Evolutionary conservation across 768 basidiomycete species (phyloP).

Genomic region (Kwoniella sp.): DNA sequence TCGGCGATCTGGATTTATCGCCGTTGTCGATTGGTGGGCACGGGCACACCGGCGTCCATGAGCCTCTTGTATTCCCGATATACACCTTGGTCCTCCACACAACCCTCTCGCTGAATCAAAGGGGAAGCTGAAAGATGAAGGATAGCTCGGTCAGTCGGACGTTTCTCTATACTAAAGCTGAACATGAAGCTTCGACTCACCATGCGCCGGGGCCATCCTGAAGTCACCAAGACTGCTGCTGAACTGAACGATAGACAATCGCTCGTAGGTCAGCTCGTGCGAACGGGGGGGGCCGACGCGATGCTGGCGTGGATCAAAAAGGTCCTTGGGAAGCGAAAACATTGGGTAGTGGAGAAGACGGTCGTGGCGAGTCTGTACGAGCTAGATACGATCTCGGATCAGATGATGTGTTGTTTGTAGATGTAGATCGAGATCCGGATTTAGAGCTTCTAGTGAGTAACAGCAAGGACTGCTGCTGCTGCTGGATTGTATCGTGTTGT

Average conservation of each 20-base stretch:
- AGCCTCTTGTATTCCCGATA: conserved; percentile 51
- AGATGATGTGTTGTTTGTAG: conserved; percentile 2
- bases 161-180: neutral
- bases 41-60: conserved; percentile 45
- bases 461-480: too few relatives aligned
- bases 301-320: conserved; percentile 33
- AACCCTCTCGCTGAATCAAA: conserved; percentile 50
- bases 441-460: neutral
- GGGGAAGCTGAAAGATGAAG: conserved; percentile 35
- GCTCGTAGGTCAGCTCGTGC: conserved; percentile 30
- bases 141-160: neutral
- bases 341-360: conserved; percentile 29
- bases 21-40: conserved; percentile 50
- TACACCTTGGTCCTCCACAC: conserved; percentile 49
- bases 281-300: conserved; percentile 25
- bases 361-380: conserved; percentile 30
- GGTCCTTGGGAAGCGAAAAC: conserved; percentile 22
- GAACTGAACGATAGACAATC: conserved; percentile 41
- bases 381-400: conserved; percentile 11
- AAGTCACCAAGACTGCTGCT: conserved; percentile 34
- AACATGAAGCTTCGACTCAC: conserved; percentile 10
- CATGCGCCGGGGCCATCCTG: conserved; percentile 33
- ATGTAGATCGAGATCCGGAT: neutral
- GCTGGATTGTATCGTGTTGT: too few relatives aligned
- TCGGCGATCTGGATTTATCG: conserved; percentile 51